Conservation (phyloP, 1,284 basidiomycete genomes). For the Butyriboletus pseudospeciosus region DNA sequence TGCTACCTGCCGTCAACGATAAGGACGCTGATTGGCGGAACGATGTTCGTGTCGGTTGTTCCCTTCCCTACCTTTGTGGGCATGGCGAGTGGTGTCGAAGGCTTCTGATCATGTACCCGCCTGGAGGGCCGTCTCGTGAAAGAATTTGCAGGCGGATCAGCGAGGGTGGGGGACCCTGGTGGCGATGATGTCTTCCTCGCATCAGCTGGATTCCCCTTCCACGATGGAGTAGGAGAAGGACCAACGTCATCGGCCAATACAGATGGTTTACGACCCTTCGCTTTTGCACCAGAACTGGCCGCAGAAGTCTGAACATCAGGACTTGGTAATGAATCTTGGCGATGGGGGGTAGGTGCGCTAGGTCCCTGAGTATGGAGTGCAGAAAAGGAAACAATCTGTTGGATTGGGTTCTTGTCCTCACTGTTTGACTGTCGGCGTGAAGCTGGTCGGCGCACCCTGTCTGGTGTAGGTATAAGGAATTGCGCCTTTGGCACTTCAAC, state of each 20-base stretch:
- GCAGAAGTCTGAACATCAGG: constrained; percentile 17
- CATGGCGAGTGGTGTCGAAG: constrained; percentile 21
- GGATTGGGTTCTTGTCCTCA: constrained; percentile 25
- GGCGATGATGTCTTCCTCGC: constrained; percentile 34
- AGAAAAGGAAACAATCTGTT: constrained; percentile 31
- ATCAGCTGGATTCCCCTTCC: constrained; percentile 30
- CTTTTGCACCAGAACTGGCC: constrained; percentile 12
- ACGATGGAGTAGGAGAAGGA: constrained; percentile 13
- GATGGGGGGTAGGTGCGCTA: constrained; percentile 10
- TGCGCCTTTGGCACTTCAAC: constrained; percentile 36
- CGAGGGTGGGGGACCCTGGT: constrained; percentile 30
- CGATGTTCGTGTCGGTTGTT: constrained; percentile 53
- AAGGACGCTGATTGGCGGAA: constrained; percentile 92
- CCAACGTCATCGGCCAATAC: constrained; percentile 28
- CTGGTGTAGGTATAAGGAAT: constrained; percentile 27
- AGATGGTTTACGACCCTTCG: constrained; percentile 28
- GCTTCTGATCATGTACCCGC: constrained; percentile 28
- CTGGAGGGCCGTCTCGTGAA: constrained; percentile 28
- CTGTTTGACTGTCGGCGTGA: constrained; percentile 29
- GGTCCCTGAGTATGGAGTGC: constrained; percentile 29
- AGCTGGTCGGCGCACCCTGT: constrained; percentile 25
- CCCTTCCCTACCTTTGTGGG: constrained; percentile 25
- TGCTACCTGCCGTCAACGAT: constrained; percentile 82
- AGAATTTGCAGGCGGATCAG: constrained; percentile 25
- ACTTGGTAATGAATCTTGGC: constrained; percentile 27